Base-by-base conservation (phyloP, 768 basidiomycete species). In the Suillus paluster region DNA sequence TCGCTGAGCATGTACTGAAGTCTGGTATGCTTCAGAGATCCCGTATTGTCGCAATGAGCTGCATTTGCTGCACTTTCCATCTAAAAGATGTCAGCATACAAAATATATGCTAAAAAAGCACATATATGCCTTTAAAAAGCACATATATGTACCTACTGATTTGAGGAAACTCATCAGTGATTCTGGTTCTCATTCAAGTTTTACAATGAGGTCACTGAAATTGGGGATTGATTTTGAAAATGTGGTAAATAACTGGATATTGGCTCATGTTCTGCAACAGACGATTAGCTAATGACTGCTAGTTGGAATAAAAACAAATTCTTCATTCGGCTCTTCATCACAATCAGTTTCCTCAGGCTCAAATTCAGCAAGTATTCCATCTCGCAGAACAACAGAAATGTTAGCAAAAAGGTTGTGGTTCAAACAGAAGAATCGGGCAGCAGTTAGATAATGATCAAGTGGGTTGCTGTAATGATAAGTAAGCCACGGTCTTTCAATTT, bases 1-100 rank as follows among this genome's bases (percentile, higher is more conserved):
- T 58, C 57, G 30, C 33, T 58, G 12, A 58, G 57, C 41, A 58
- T 33, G 36, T 58, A 58, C 42, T 44, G n/a, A 23, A 58, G 57
- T 15, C 57, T 27, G 21, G 17, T 15, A 46, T 38, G 36, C 41
- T 58, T 58, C 23, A 58, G 19, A 27, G 30, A 45, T 33, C 57
- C 44, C 4, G 44, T 58, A 46, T 58, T 41, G 6, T 58, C 44
- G 5, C 30, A 45, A 15, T 27, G 21, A 45, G 27, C 57, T 2
- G 30, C 44, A 27, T 44, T 58, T 10, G 30, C 57, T 23, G 57
- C 44, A 17, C n/a, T 27, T 23, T 33, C 57, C 57, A 58, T 58
- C 57, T 46, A 25, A n/a, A 1, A 30, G 14, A 45, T 19, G 27
- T 44, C 34, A 45, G 15, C n/a, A n/a, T n/a, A n/a, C n/a, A n/a